phyloP scores from a whole-genome alignment of 2,329 filamentous ascomycete species.

The Colletotrichum lini region DNA sequence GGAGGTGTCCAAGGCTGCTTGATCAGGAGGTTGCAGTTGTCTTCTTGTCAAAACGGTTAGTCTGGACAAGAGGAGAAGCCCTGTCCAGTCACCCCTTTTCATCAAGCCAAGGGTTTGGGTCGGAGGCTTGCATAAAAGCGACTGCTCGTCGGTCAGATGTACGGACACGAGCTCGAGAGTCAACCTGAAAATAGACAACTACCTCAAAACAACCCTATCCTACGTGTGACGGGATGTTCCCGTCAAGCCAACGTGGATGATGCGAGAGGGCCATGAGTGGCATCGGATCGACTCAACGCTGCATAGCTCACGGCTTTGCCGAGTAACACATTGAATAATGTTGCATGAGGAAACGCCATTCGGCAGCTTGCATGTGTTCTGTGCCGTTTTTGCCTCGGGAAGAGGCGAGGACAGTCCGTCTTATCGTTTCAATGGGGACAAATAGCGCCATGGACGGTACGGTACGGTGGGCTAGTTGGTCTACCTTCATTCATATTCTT shows the following conservation, averaged over 20 bases:
- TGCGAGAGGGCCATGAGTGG: background rate
- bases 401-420: constrained; percentile 6
- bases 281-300: background rate
- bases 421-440: background rate
- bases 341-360: background rate
- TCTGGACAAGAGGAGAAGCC: background rate
- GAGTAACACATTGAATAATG: background rate
- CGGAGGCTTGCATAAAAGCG: background rate
- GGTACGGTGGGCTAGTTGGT: background rate
- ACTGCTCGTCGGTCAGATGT: background rate
- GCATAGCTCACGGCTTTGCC: background rate
- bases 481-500: background rate
- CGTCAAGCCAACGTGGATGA: constrained; percentile 6
- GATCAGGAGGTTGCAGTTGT: background rate
- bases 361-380: constrained; percentile 15
- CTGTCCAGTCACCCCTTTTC: background rate
- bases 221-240: constrained; percentile 3
- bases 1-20: background rate
- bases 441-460: background rate
- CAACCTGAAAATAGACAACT: background rate
- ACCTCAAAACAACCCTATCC: background rate
- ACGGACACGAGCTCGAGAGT: background rate
- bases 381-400: background rate
- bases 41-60: background rate
- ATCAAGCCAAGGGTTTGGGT: background rate